Conservation (phyloP, 306 rosid genomes). For the Biancaea sappan region DNA sequence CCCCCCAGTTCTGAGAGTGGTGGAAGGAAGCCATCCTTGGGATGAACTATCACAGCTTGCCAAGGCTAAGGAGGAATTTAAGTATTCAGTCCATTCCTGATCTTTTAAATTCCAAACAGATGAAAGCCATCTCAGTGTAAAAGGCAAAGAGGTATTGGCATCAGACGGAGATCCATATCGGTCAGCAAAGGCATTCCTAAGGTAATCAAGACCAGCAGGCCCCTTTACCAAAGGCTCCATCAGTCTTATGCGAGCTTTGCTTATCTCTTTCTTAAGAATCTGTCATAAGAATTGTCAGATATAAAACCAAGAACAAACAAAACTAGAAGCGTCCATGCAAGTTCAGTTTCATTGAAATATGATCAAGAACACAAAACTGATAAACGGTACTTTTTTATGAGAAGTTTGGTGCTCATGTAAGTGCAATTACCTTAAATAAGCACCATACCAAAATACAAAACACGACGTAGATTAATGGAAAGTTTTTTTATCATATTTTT, state of each 20-base stretch:
- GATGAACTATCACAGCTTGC: slow-evolving; percentile 35
- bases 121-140: slow-evolving; percentile 73
- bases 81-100: slow-evolving; percentile 85
- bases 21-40: slow-evolving; percentile 68
- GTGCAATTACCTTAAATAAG: not conserved
- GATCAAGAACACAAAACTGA: not conserved
- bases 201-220: slow-evolving; percentile 90
- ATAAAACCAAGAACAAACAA: slow-evolving; percentile 2
- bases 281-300: slow-evolving; percentile 39
- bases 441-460: not conserved
- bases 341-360: slow-evolving; percentile 8
- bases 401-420: not conserved
- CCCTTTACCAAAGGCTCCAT: slow-evolving; percentile 86
- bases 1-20: slow-evolving; percentile 84
- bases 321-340: not conserved
- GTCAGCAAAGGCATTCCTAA: slow-evolving; percentile 74
- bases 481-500: not conserved
- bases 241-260: slow-evolving; percentile 79
- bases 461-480: not conserved
- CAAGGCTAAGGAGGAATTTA: slow-evolving; percentile 44
- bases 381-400: too few species aligned
- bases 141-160: slow-evolving; percentile 59
- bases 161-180: slow-evolving; percentile 78
- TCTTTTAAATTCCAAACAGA: slow-evolving; percentile 63
- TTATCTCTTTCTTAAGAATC: slow-evolving; percentile 89